Conservation (phyloP, 768 basidiomycete species). For the Leucosporidium creatinivorum region DNA sequence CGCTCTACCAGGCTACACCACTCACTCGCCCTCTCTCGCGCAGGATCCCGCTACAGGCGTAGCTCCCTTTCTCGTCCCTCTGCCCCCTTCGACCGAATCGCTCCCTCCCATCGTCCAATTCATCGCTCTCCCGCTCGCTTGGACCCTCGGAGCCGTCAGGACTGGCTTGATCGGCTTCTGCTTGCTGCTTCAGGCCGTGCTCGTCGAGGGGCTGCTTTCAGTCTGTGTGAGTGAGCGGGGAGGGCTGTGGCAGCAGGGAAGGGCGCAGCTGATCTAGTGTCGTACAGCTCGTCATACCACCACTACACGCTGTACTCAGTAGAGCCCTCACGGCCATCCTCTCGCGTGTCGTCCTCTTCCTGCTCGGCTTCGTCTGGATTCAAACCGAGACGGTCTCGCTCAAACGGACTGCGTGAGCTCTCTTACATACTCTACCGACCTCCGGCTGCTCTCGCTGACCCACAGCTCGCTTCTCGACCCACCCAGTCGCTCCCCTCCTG, state of each 20-base stretch:
- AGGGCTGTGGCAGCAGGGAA: not conserved
- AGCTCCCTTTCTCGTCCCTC: conserved; percentile 18
- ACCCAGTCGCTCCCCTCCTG: conserved; percentile 10
- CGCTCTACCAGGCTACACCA: no score
- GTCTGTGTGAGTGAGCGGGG: not conserved
- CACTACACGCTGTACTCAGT: not conserved
- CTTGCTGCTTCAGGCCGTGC: conserved; percentile 5
- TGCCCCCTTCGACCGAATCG: not conserved
- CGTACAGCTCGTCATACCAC: conserved; percentile 5
- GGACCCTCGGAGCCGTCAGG: not conserved
- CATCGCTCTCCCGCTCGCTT: not conserved
- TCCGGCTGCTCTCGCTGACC: not conserved
- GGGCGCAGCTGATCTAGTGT: not conserved
- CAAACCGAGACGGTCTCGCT: conserved; percentile 22
- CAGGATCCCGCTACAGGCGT: conserved; percentile 24
- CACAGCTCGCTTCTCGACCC: no score
- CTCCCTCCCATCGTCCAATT: not conserved
- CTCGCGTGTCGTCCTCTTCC: conserved; percentile 4
- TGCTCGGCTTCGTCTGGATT: conserved; percentile 18
- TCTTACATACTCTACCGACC: not conserved
- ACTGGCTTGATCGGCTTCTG: conserved; percentile 4
- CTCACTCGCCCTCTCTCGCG: not conserved
- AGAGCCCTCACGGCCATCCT: not conserved
- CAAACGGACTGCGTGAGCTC: conserved; percentile 3
- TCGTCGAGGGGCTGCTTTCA: conserved; percentile 17